phyloP scores from a whole-genome alignment of 257 asterid genomes.

The Cynanchum wilfordii region DNA sequence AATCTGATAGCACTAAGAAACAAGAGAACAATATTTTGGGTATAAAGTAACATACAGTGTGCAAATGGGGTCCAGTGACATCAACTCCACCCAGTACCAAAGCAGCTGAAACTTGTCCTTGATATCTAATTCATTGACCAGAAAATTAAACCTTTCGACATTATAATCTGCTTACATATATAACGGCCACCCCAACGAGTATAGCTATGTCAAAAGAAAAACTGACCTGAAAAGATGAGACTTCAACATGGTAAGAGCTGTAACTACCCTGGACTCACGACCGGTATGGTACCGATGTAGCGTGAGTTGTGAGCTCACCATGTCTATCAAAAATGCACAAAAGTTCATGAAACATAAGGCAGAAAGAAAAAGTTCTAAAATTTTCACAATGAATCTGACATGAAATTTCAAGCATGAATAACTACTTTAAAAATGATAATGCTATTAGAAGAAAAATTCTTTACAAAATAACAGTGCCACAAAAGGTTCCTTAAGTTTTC shows the following conservation, averaged over 20 bases:
- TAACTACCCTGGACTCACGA: conserved; percentile 91
- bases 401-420: not conserved
- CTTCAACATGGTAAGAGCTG: conserved; percentile 78
- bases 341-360: not conserved
- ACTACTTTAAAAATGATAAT: not conserved
- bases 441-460: not conserved
- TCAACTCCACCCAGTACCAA: conserved; percentile 98
- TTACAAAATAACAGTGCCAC: not conserved
- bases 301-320: conserved; percentile 92
- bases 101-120: conserved; percentile 89
- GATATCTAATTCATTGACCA: conserved; percentile 48
- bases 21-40: not conserved
- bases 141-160: conserved; percentile 16
- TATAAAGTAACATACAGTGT: conserved; percentile 58
- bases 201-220: conserved; percentile 14
- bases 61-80: conserved; percentile 85
- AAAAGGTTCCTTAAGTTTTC: not conserved
- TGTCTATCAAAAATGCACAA: conserved; percentile 42
- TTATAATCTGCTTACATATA: conserved; percentile 12
- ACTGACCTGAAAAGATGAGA: conserved; percentile 80
- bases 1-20: not conserved
- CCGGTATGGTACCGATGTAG: conserved; percentile 86
- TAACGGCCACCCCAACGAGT: conserved; percentile 7
- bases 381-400: not conserved
- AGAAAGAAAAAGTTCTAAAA: not conserved